Conservation (phyloP, 2,329 filamentous ascomycete genomes). For the Talaromyces sp. region DNA sequence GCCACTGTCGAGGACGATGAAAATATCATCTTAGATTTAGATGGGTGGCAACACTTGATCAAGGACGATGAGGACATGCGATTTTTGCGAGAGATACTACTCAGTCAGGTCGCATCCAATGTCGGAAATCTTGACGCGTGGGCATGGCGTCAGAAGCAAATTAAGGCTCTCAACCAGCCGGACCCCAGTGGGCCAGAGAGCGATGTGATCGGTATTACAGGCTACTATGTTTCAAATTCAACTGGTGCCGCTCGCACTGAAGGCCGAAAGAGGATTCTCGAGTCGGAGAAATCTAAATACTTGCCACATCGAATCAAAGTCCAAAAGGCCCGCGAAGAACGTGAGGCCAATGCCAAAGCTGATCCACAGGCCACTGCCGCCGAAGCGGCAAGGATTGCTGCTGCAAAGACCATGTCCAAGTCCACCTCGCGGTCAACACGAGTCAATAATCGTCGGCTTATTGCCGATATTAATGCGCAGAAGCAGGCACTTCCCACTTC, state of each 20-base stretch:
- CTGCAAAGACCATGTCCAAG: constrained; percentile 80
- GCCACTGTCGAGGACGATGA: constrained; percentile 69
- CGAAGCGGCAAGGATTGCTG: constrained; percentile 71
- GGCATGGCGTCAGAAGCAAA: constrained; percentile 72
- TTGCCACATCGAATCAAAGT: constrained; percentile 97
- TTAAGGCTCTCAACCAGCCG: constrained; percentile 68
- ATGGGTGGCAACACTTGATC: constrained; percentile 69
- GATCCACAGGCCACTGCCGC: constrained; percentile 67
- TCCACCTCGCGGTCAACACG: constrained; percentile 91
- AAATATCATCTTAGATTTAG: constrained; percentile 66
- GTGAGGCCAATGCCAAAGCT: constrained; percentile 70
- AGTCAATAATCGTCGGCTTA: constrained; percentile 90
- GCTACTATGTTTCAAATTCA: constrained; percentile 80
- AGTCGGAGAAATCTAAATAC: constrained; percentile 97
- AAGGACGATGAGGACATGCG: constrained; percentile 70
- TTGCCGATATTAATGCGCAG: constrained; percentile 93
- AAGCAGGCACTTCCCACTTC: constrained; percentile 73
- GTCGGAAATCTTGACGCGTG: constrained; percentile 64
- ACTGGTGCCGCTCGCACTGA: constrained; percentile 90
- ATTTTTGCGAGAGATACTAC: constrained; percentile 57
- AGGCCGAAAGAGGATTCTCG: constrained; percentile 91
- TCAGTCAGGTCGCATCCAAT: constrained; percentile 48
- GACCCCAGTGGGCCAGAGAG: constrained; percentile 58
- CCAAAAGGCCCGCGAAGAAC: constrained; percentile 84
- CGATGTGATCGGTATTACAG: constrained; percentile 59